These are phyloP conservation scores for Lactarius trivialis DNA, from an alignment of 768 basidiomycete genomes.

Conservation along the genomic window DNA sequence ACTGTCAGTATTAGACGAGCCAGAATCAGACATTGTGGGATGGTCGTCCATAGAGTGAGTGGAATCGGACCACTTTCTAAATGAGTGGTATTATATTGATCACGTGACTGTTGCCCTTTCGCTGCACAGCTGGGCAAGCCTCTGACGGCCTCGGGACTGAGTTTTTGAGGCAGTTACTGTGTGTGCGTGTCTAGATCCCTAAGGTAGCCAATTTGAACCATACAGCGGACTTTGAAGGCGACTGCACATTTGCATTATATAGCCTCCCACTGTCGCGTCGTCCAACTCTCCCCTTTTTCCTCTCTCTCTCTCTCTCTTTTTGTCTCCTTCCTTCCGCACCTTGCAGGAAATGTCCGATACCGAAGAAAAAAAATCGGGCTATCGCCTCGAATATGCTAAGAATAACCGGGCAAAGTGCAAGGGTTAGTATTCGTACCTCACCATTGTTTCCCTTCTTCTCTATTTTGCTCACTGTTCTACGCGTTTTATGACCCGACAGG, in stretches of 20 bases:
- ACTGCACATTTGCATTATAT: slow-evolving; percentile 15
- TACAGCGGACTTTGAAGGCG: slow-evolving; percentile 33
- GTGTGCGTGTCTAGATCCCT: slow-evolving; percentile 15
- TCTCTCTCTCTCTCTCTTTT: slow-evolving; percentile 22
- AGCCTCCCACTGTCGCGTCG: slow-evolving; percentile 20
- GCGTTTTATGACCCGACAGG: slow-evolving; percentile 39
- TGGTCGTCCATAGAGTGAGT: background rate
- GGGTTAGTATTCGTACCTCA: slow-evolving; percentile 41
- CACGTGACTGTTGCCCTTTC: background rate
- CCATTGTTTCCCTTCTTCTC: slow-evolving; percentile 25
- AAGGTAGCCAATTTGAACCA: slow-evolving; percentile 22
- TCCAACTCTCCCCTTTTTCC: slow-evolving; percentile 24
- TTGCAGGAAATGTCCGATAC: slow-evolving; percentile 33
- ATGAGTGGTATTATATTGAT: background rate
- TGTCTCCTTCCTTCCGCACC: slow-evolving; percentile 5
- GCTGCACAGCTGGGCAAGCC: background rate
- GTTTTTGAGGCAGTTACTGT: background rate
- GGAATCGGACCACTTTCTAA: background rate
- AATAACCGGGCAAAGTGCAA: slow-evolving; percentile 72
- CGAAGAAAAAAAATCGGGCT: slow-evolving; percentile 49
- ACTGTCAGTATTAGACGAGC: slow-evolving; percentile 15
- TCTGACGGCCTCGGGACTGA: background rate
- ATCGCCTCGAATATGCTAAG: slow-evolving; percentile 72
- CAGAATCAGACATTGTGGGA: slow-evolving; percentile 11
- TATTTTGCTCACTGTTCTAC: slow-evolving; percentile 24